Base-by-base conservation (phyloP, 495 filamentous ascomycete species). In the Staphylotrichum tortipilum region DNA sequence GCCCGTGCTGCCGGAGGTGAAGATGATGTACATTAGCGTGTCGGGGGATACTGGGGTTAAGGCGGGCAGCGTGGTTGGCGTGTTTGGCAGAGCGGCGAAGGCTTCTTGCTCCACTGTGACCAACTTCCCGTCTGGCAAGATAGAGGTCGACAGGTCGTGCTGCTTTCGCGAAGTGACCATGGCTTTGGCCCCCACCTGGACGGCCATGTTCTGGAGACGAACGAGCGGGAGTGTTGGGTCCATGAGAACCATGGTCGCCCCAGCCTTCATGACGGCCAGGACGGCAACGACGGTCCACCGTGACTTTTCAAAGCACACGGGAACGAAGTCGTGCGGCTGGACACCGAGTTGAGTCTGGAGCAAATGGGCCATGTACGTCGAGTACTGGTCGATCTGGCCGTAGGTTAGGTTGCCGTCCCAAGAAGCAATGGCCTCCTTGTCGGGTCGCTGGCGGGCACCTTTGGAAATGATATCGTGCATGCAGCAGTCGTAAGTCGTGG, bases 401-500 rank as follows among this genome's bases (percentile, higher is more conserved):
- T 74, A 84, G 0, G 78, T 78, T 37, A 84, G 59, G 39, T 42
- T 69, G n/a, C 78, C 79, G 65, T 84, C 81, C 77, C 78, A 83
- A 6, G 60, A 68, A 37, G 60, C 68, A 7, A 79, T 58, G 43
- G 52, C 58, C 21, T 19, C 37, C 33, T 53, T 58, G 31, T 58
- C 12, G 0, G 52, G 52, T 4, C 75, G 69, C 7, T 77, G 58
- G 3, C 78, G 68, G 3, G 64, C 61, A 31, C 68, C 66, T 28
- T 72, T 57, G 11, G 62, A 58, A 11, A 70, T 57, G 39, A 69
- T 23, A n/a, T 67, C 63, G 41, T 70, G 67, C 57, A 70, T 69
- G 29, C 64, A 68, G 5, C 23, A 38, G 31, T 62, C 55, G 40
- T 62, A 52, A 6, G 55, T 67, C 8, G 56, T 55, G 11, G 64